Conservation (phyloP, 1,139 yeast genomes). For the Pichia sp. region DNA sequence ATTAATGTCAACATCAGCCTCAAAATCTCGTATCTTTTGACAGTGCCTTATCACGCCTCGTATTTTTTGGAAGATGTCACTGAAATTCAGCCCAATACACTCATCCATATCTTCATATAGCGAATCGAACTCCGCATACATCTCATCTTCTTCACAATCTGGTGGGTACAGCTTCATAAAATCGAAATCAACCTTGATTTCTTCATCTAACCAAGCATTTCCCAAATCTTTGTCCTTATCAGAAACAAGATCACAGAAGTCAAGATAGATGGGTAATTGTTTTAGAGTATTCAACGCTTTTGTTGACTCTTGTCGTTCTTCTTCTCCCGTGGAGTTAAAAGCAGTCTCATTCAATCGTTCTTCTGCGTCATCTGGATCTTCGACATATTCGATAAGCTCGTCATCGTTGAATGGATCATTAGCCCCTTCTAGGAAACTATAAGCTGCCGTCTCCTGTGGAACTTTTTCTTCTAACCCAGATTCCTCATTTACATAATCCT, state of each 20-base stretch:
- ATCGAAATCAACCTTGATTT: constrained; percentile 15
- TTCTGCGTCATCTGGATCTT: neutral
- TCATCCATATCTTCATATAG: constrained; percentile 25
- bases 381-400: constrained; percentile 10
- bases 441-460: neutral
- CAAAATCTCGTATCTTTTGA: neutral
- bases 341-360: no score
- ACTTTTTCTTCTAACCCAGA: neutral
- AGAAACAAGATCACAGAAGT: constrained; percentile 22
- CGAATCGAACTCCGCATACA: constrained; percentile 22
- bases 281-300: neutral
- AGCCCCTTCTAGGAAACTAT: neutral
- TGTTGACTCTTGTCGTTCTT: neutral
- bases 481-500: neutral
- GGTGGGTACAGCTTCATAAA: constrained; percentile 28
- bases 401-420: constrained; percentile 12
- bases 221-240: neutral
- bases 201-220: constrained; percentile 4
- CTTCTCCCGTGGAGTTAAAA: no score
- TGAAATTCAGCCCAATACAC: constrained; percentile 24
- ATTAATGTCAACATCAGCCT: constrained; percentile 5
- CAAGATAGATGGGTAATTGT: constrained; percentile 27
- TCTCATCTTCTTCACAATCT: constrained; percentile 23
- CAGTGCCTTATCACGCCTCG: constrained; percentile 12
- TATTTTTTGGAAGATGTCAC: constrained; percentile 30